These are phyloP conservation scores for Begonia masoniana DNA, from an alignment of 306 rosid genomes.

Conservation along the genomic window DNA sequence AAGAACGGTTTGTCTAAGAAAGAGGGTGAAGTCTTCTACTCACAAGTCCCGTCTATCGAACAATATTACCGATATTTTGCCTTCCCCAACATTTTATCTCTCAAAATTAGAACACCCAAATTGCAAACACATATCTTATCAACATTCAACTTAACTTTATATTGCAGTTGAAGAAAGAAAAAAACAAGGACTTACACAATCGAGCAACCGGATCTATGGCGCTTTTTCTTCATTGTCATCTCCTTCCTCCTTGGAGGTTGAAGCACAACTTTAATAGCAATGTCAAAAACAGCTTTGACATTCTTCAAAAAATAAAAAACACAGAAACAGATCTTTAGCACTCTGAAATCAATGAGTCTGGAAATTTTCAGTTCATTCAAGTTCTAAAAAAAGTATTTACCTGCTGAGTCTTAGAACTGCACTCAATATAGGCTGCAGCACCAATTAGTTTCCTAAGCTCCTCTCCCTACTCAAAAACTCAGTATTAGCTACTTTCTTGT, in stretches of 20 bases:
- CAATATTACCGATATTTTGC: neutral
- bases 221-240: slow-evolving; percentile 57
- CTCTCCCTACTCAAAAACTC: slow-evolving; percentile 56
- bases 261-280: slow-evolving; percentile 94
- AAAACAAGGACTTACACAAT: slow-evolving; percentile 50
- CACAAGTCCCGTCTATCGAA: no score
- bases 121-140: no score
- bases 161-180: slow-evolving; percentile 1
- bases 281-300: slow-evolving; percentile 94
- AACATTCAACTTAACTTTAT: neutral
- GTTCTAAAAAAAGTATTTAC: slow-evolving; percentile 13
- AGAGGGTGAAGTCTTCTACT: no score
- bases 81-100: neutral
- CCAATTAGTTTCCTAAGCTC: slow-evolving; percentile 96
- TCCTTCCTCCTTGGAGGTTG: slow-evolving; percentile 95
- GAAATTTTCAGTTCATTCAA: neutral
- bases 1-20: no score
- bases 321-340: neutral
- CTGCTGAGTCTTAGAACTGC: slow-evolving; percentile 99
- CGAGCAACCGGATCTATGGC: slow-evolving; percentile 59
- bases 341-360: neutral
- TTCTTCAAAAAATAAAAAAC: slow-evolving; percentile 25
- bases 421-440: slow-evolving; percentile 90
- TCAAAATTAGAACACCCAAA: neutral
- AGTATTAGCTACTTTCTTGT: slow-evolving; percentile 6